Percentiles rank a stretch among this genome's conserved stretches.
Conservation (phyloP, 1,139 yeast genomes). For the Scheffersomyces quercinus region DNA sequence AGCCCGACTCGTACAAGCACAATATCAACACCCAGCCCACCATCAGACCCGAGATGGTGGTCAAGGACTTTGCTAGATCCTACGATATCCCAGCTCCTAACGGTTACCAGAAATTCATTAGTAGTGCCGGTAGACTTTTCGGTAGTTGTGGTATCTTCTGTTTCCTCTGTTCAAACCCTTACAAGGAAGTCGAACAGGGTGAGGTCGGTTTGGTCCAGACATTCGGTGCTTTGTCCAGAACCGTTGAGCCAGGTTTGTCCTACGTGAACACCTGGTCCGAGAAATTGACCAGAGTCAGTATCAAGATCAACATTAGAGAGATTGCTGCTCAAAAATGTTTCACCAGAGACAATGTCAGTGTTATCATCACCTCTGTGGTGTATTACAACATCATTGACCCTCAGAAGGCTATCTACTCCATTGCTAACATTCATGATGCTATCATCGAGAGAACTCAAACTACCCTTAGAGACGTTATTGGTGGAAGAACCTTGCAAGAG, state of each 20-base stretch:
- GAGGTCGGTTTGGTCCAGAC: conserved; percentile 68
- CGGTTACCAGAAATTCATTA: conserved; percentile 42
- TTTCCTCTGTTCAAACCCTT: conserved; percentile 63
- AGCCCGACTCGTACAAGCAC: conserved; percentile 2
- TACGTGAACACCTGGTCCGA: conserved; percentile 69
- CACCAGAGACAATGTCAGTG: conserved; percentile 70
- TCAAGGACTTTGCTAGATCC: conserved; percentile 31
- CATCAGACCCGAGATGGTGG: conserved; percentile 17
- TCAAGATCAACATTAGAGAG: conserved; percentile 63
- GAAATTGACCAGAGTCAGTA: conserved; percentile 50
- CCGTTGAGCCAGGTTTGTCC: conserved; percentile 71
- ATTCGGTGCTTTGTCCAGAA: conserved; percentile 66
- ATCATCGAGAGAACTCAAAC: conserved; percentile 72
- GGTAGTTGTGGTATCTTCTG: conserved; percentile 65
- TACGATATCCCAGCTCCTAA: conserved; percentile 40
- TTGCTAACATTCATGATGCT: conserved; percentile 57
- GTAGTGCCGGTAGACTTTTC: conserved; percentile 44
- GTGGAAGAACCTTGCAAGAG: conserved; percentile 67
- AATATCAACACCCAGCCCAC: conserved; percentile 8
- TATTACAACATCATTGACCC: conserved; percentile 72
- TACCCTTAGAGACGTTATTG: conserved; percentile 72
- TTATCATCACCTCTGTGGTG: conserved; percentile 63
- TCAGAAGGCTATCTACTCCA: conserved; percentile 64
- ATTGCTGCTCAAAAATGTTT: conserved; percentile 69
- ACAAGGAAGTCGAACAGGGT: conserved; percentile 64